phyloP scores from a whole-genome alignment of 1,139 yeast species.

The Cylindricascospora bacillispora region DNA sequence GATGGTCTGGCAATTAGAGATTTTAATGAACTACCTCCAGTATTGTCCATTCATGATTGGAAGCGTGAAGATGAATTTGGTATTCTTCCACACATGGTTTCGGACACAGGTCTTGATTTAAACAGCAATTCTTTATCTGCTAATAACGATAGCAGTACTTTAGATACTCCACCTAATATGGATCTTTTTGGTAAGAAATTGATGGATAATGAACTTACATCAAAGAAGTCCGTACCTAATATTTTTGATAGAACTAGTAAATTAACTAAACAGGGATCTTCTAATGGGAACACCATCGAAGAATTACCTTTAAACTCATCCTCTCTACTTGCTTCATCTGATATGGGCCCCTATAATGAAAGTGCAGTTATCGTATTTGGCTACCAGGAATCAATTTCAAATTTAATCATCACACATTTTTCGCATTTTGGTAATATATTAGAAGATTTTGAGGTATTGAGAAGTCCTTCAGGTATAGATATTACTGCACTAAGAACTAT shows the following conservation, averaged over 20 bases:
- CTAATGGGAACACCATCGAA: conserved; percentile 11
- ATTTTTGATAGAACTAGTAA: conserved; percentile 33
- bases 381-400: conserved; percentile 64
- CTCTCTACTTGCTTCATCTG: neutral
- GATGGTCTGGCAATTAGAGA: neutral
- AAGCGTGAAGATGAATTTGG: conserved; percentile 26
- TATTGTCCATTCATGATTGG: conserved; percentile 44
- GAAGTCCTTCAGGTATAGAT: conserved; percentile 6
- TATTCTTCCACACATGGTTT: conserved; percentile 6
- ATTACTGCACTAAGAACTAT: conserved; percentile 1
- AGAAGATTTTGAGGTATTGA: conserved; percentile 50
- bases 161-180: too few relatives aligned
- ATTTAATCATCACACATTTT: conserved; percentile 59
- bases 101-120: neutral
- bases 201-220: neutral
- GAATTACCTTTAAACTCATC: conserved; percentile 10
- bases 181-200: too few relatives aligned
- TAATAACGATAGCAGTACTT: neutral
- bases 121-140: conserved; percentile 4
- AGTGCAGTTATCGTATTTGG: conserved; percentile 79
- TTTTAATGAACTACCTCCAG: conserved; percentile 40
- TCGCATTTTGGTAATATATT: conserved; percentile 68
- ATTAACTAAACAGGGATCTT: conserved; percentile 8
- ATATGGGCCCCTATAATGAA: conserved; percentile 28
- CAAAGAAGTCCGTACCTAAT: conserved; percentile 7